Percentiles rank a stretch among this genome's conserved stretches.
phyloP scores from a whole-genome alignment of 116 monocot species.

The Cymodocea nodosa region DNA sequence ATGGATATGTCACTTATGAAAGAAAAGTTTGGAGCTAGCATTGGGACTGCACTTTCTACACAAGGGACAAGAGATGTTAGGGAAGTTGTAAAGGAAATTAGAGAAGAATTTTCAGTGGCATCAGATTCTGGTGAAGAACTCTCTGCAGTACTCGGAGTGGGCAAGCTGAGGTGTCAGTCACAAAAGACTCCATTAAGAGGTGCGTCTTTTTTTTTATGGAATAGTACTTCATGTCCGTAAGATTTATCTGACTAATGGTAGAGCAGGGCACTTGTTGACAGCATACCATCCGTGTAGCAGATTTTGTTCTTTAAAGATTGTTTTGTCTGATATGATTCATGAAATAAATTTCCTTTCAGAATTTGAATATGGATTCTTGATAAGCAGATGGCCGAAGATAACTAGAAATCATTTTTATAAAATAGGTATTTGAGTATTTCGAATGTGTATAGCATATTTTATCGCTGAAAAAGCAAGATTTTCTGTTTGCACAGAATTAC shows the following conservation, averaged over 20 bases:
- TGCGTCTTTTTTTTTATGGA: conserved; percentile 3
- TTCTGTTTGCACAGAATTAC: too few species aligned
- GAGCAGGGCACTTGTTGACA: too few species aligned
- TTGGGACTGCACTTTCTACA: conserved; percentile 13
- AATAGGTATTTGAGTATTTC: too few species aligned
- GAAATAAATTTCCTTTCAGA: neutral
- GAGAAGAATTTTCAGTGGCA: conserved; percentile 34
- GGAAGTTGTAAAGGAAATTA: conserved; percentile 51
- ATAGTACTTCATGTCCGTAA: too few species aligned
- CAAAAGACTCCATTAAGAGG: conserved; percentile 35
- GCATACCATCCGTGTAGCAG: too few species aligned
- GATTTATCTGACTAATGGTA: too few species aligned
- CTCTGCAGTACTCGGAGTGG: conserved; percentile 48
- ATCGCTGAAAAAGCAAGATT: too few species aligned
- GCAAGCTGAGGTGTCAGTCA: conserved; percentile 25
- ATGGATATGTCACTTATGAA: conserved; percentile 14
- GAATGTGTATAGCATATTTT: too few species aligned
- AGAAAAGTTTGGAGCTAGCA: conserved; percentile 14
- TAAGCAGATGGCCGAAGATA: neutral
- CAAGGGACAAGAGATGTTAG: conserved; percentile 32
- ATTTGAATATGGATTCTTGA: neutral
- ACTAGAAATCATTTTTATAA: too few species aligned
- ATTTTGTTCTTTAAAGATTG: neutral
- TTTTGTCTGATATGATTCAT: neutral
- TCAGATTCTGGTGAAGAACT: conserved; percentile 37